Conservation (phyloP, 2,329 filamentous ascomycete species). For the Nothophaeocryptopus gaeumannii region DNA sequence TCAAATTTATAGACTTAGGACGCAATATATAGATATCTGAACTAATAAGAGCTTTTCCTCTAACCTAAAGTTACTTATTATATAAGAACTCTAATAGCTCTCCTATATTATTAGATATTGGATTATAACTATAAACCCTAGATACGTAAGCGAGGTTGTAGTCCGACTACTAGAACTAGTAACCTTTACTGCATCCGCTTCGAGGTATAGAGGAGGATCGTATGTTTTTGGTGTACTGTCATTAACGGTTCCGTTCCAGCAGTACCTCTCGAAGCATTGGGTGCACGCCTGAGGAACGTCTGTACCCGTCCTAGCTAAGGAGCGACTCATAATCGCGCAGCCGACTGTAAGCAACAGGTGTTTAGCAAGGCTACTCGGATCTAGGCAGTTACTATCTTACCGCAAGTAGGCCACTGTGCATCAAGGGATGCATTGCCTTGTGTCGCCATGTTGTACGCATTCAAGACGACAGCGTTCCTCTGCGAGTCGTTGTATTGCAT, state of each 20-base stretch:
- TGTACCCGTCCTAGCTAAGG: constrained; percentile 68
- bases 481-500: constrained; percentile 60
- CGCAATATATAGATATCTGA: too few relatives aligned
- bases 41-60: too few relatives aligned
- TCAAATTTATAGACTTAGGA: too few relatives aligned
- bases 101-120: too few relatives aligned
- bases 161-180: too few relatives aligned
- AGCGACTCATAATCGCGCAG: constrained; percentile 79
- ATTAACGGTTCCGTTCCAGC: constrained; percentile 79
- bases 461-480: constrained; percentile 77
- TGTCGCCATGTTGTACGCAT: constrained; percentile 81
- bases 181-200: constrained; percentile 11
- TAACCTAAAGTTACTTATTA: too few relatives aligned
- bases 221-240: constrained; percentile 24
- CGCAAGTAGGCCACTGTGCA: constrained; percentile 74
- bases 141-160: too few relatives aligned
- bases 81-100: too few relatives aligned
- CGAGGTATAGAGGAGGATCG: constrained; percentile 29
- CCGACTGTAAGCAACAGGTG: too few relatives aligned
- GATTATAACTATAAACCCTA: too few relatives aligned
- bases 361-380: too few relatives aligned
- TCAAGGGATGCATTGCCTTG: constrained; percentile 77
- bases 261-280: constrained; percentile 76
- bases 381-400: too few relatives aligned
- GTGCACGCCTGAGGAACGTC: constrained; percentile 68